Evolutionary conservation across 2,329 filamentous ascomycete species (phyloP), one percentile per base, ranked within the genome.

Genomic region (Capronia coronata): DNA sequence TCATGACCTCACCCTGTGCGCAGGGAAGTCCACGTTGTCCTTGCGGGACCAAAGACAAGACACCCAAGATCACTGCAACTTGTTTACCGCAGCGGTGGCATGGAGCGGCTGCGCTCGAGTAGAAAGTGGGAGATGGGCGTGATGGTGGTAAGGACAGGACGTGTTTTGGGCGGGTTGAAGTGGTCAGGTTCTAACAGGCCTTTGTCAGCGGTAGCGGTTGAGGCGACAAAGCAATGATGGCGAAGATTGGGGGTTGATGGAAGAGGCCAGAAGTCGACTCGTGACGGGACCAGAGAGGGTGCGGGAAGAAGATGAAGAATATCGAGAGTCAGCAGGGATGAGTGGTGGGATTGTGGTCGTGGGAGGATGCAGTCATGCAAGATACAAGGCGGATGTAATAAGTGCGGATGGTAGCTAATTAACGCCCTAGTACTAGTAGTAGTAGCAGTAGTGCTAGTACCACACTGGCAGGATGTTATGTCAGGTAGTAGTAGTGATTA

Each of bases 1-100:
- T 70, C 65, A 66, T 65, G 59, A 60, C 62, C 64, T 61, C 30
- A 35, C 43, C 64, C 61, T 44, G 42, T 46, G 48, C 48, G 44
- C 47, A 45, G 25, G 42, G 21, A 34, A 22, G 3, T 63, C 63
- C 63, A 62, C 65, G 59, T 56, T 49, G 35, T 50, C 58, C 57
- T 56, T 23, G 38, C 45, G 32, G 51, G 42, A 53, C 46, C 43
- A 18, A 22, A 27, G 25, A 27, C 25, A 27, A 10, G 10, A 54
- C 45, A 37, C 43, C 49, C 48, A 49, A 43, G 39, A 43, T 47
- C 34, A 48, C 34, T 48, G 13, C 38, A 30, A 19, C 19, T 27
- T 16, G 21, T 23, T 46, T 46, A 51, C 52, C 41, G 41, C 43
- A 32, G 34, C 30, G 46, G 37, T 45, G 44, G 32, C 54, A 56